Evolutionary conservation across 2,329 filamentous ascomycete genomes (phyloP), one percentile per base, ranked within the genome.

Genomic region (Beauveria bassiana): DNA sequence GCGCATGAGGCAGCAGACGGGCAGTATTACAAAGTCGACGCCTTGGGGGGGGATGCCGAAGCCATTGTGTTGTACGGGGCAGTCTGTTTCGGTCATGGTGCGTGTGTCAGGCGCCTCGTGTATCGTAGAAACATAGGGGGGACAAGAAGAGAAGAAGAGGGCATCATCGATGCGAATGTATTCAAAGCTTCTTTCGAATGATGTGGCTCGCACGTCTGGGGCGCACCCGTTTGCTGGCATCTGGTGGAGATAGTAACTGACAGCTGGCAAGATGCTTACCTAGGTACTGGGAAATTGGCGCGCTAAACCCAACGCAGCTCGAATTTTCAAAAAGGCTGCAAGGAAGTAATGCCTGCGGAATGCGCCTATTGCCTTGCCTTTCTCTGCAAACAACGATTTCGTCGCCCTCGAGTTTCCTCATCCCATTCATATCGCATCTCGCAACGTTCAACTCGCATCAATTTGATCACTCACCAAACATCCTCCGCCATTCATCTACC

Each of bases 221-320:
- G 34, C 34, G 34, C 34, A 14, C 12, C 34, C 34, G 12, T 38
- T 38, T 38, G 34, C 34, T 38, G 34, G 34, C 34, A 38, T 38
- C 12, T 38, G 34, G 31, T 14, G 34, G 34, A 38, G 34, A 14
- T 38, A 5, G 34, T 38, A 38, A 14, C 34, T 38, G 34, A 5
- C 34, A 38, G 34, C 34, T 14, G 12, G 34, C 34, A 38, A 34
- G 31, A 31, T 22, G 22, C 22, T 22, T 22, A 22, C 22, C 22
- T 22, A 22, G 22, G 22, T 22, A 22, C 16, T 46, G 42, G 42
- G 24, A 26, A 38, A 31, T 18, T 42, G 34, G 34, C 31, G 42
- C 49, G 57, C 57, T 60, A 60, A 60, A 26, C 57, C 57, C 49
- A 60, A 60, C 34, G 7, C 57, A 53, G 57, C n/a, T 26, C 24